These are phyloP conservation scores for Leccinum uliginosum DNA, from an alignment of 768 basidiomycete genomes.

Conservation along the genomic window DNA sequence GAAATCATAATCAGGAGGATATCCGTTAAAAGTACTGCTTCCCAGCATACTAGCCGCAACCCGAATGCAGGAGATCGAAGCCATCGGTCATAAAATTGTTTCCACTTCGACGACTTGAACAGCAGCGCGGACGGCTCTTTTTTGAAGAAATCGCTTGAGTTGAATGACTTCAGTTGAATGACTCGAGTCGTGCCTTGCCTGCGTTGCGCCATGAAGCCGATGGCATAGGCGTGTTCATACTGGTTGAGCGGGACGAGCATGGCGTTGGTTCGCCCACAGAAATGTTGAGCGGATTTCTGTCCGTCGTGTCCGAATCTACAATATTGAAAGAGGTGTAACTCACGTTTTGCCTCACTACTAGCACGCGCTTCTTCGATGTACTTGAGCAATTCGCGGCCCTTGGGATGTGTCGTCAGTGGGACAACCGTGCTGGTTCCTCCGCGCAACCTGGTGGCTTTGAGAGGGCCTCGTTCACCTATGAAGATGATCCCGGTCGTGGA, in stretches of 20 bases:
- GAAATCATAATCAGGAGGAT: no score
- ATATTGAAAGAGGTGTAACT: conserved; percentile 24
- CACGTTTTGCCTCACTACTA: conserved; percentile 48
- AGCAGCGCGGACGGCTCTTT: conserved; percentile 66
- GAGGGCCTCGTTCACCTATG: conserved; percentile 75
- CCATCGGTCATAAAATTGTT: conserved; percentile 77
- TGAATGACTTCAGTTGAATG: conserved; percentile 47
- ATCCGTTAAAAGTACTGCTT: conserved; percentile 39
- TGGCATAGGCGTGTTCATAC: conserved; percentile 83
- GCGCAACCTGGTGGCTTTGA: conserved; percentile 45
- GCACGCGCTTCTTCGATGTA: conserved; percentile 59
- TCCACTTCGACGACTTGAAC: conserved; percentile 65
- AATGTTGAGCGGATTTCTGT: conserved; percentile 62
- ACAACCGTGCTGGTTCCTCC: conserved; percentile 6
- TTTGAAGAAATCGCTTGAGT: conserved; percentile 62
- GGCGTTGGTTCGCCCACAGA: conserved; percentile 78
- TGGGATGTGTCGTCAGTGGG: conserved; percentile 77
- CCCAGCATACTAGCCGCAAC: conserved; percentile 73
- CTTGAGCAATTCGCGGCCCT: conserved; percentile 73
- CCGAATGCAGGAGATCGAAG: conserved; percentile 74
- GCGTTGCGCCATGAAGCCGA: conserved; percentile 45
- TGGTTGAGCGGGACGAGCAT: conserved; percentile 86
- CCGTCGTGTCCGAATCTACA: background rate
- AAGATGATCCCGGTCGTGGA: conserved; percentile 85
- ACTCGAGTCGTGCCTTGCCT: conserved; percentile 46